These are phyloP conservation scores for Ananas comosus DNA, from an alignment of 176 grass and related monocot species.

Conservation along the genomic window DNA sequence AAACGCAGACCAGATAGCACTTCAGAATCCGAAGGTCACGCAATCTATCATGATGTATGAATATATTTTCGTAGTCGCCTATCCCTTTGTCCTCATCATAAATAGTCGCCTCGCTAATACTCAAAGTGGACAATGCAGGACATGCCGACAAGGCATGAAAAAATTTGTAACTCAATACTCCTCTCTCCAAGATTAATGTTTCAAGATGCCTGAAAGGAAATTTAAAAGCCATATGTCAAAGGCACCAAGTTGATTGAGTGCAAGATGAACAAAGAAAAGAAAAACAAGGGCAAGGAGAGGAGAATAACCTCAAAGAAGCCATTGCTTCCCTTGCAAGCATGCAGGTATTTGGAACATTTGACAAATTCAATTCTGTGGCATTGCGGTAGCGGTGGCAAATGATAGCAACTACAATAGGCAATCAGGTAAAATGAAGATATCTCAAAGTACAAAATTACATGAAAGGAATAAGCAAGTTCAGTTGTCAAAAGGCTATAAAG, in stretches of 20 bases:
- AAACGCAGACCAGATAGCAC: conserved; percentile 62
- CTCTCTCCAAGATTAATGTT: conserved; percentile 61
- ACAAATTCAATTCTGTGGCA: conserved; percentile 62
- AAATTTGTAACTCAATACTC: conserved; percentile 60
- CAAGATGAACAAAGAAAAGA: background rate
- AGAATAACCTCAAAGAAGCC: conserved; percentile 55
- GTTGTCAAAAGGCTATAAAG: background rate
- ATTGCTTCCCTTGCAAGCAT: conserved; percentile 56
- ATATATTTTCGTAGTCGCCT: conserved; percentile 2
- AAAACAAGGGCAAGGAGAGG: background rate
- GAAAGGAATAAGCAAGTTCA: background rate
- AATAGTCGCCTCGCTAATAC: conserved; percentile 60
- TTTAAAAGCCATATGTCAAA: conserved; percentile 1
- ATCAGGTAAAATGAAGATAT: background rate
- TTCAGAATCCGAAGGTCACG: conserved; percentile 66
- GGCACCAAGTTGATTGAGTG: background rate
- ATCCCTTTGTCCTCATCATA: conserved; percentile 60
- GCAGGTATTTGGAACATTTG: conserved; percentile 50
- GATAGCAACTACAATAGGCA: conserved; percentile 38
- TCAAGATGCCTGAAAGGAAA: conserved; percentile 53
- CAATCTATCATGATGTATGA: conserved; percentile 65
- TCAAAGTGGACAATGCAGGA: conserved; percentile 55
- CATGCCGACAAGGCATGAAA: conserved; percentile 51
- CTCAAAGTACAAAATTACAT: too few species aligned
- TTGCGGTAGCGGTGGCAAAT: conserved; percentile 73